Percentiles rank a stretch among this genome's conserved stretches.
Conservation (phyloP, 768 basidiomycete genomes). For the Russula compacta region DNA sequence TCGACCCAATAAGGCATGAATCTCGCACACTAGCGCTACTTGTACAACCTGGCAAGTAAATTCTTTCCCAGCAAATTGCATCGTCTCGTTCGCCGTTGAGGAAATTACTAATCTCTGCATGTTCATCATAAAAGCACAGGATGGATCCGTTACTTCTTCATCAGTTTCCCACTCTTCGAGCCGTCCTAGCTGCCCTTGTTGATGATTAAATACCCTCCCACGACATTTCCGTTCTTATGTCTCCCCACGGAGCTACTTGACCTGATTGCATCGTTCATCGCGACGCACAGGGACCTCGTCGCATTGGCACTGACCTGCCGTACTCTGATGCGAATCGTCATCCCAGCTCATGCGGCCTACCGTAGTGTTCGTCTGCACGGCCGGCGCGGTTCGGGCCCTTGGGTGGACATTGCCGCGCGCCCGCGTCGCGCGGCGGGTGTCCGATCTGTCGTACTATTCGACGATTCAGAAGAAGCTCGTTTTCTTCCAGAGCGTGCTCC, state of each 20-base stretch:
- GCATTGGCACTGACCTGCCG: neutral
- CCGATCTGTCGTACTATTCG: slow-evolving; percentile 4
- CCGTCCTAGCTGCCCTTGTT: neutral
- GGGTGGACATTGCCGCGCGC: slow-evolving; percentile 1
- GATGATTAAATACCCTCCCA: neutral
- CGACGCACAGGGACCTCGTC: neutral
- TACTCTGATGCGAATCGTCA: neutral
- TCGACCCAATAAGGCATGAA: slow-evolving; percentile 2
- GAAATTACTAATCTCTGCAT: neutral
- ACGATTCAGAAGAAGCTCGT: neutral
- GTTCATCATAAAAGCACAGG: neutral
- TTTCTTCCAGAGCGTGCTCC: too few species aligned
- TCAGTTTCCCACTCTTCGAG: neutral
- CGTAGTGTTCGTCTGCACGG: slow-evolving; percentile 3
- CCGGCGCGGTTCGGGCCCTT: neutral
- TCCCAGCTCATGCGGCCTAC: slow-evolving; percentile 11
- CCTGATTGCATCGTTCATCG: too few species aligned
- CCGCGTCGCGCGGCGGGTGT: slow-evolving; percentile 1
- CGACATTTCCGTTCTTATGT: neutral
- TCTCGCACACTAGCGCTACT: neutral
- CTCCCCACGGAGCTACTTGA: slow-evolving; percentile 11
- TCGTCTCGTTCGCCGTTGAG: too few species aligned
- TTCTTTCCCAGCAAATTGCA: neutral
- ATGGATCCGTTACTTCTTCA: neutral
- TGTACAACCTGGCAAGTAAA: neutral